Evolutionary conservation across 441 rosid species (phyloP).

Genomic region (Euphorbia neoarborescens): DNA sequence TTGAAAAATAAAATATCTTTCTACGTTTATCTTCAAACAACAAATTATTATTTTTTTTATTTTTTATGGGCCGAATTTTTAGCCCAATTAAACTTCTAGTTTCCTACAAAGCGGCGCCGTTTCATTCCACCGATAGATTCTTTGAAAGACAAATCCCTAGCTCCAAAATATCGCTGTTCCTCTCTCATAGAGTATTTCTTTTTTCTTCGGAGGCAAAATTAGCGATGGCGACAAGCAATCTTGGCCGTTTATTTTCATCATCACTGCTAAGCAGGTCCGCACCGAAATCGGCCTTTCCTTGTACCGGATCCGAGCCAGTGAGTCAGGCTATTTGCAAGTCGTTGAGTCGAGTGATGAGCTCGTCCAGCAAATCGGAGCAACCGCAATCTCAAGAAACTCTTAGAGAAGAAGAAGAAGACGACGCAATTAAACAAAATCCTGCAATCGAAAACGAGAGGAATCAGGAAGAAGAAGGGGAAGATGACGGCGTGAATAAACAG

Average conservation of each 20-base stretch:
- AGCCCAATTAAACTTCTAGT: neutral
- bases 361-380: conserved; percentile 14
- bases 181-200: neutral
- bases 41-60: neutral
- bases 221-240: conserved; percentile 30
- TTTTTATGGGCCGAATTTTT: neutral
- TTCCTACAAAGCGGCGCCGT: no score
- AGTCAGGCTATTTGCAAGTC: neutral
- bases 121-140: no score
- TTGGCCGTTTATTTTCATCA: conserved; percentile 26
- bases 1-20: no score
- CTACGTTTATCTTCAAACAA: neutral
- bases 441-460: neutral
- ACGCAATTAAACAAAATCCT: conserved; percentile 10
- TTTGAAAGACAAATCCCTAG: no score
- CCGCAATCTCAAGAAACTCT: conserved; percentile 2
- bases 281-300: no score
- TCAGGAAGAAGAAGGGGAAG: conserved; percentile 7
- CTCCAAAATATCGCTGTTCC: no score
- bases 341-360: conserved; percentile 21
- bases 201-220: neutral
- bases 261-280: conserved; percentile 12
- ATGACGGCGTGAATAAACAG: conserved; percentile 32
- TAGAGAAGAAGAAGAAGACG: conserved; percentile 16
- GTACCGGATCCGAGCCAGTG: neutral